Evolutionary conservation across 169 alveolate species (phyloP), one percentile per base, ranked within the genome.

Genomic region (Plasmodium vivax): DNA sequence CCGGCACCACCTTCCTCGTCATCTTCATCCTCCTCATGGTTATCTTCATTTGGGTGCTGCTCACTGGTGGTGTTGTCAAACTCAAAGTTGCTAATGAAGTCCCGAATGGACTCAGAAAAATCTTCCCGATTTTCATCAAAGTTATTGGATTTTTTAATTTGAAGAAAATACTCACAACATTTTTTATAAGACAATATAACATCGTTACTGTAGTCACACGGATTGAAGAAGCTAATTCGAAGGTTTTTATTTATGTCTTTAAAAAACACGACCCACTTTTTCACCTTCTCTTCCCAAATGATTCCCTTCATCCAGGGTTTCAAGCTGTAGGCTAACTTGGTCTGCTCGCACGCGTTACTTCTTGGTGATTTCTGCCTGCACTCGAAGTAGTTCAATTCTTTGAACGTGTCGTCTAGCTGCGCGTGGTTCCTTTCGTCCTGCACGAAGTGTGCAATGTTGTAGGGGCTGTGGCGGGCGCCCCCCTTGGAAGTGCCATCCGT

Each of bases 241-340:
- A 92, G 19, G 32, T 92, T 92, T 92, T 75, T 73, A 73, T 82
- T 92, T 41, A 54, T 92, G 54, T 92, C 95, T 82, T 92, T 92
- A 92, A 82, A 92, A 56, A 92, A 92, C 14, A 92, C 92, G 38
- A 92, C 84, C 95, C 95, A 92, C 58, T 92, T 92, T 51, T 82
- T 92, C 82, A 83, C 23, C 47, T 79, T 83, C n/a, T 92, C 92
- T 81, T 92, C 95, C 95, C 95, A 92, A 43, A 92, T 36, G 16
- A 92, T 51, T 9, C 95, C 95, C 43, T 54, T 73, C 16, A 38
- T 34, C 95, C 95, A 92, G 19, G 95, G 95, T 92, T 92, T 92
- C 68, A 92, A 45, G 72, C 85, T 92, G 45, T 82, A n/a, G 12
- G 95, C 95, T 30, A 73, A n/a, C 83, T 72, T 92, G 54, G 95